phyloP scores from a whole-genome alignment of 257 asterid species.

The Solanum rostratum region DNA sequence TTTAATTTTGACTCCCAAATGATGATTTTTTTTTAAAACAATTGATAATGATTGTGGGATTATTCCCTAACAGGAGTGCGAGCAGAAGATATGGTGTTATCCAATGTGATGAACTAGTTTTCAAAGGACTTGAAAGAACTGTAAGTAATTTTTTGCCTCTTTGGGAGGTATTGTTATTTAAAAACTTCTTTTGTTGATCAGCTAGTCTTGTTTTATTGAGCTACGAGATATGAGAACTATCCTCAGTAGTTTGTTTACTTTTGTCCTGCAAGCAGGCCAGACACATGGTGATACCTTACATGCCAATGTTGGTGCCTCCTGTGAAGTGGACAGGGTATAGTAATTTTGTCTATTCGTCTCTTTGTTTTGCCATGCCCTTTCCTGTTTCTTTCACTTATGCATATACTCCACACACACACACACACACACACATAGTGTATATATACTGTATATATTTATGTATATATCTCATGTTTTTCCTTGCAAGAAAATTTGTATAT shows the following conservation, averaged over 20 bases:
- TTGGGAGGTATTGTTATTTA: background rate
- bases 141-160: slow-evolving; percentile 29
- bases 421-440: no score
- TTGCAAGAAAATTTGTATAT: background rate
- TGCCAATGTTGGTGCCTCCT: slow-evolving; percentile 97
- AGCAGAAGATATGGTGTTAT: slow-evolving; percentile 78
- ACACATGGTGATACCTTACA: slow-evolving; percentile 94
- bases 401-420: no score
- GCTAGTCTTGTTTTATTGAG: background rate
- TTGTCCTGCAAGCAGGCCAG: slow-evolving; percentile 50
- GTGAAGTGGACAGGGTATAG: slow-evolving; percentile 84
- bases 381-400: background rate
- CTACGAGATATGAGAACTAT: background rate
- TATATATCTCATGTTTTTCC: background rate
- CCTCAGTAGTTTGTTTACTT: background rate
- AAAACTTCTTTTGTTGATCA: background rate
- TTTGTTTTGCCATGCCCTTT: background rate
- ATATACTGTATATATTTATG: background rate
- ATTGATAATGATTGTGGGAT: slow-evolving; percentile 11
- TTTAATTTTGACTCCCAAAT: slow-evolving; percentile 7
- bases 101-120: slow-evolving; percentile 73
- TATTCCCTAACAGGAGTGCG: slow-evolving; percentile 30
- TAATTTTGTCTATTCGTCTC: background rate
- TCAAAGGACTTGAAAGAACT: slow-evolving; percentile 79
- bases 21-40: slow-evolving; percentile 4